Conservation (phyloP, 306 rosid species). For the Sesbania bispinosa region DNA sequence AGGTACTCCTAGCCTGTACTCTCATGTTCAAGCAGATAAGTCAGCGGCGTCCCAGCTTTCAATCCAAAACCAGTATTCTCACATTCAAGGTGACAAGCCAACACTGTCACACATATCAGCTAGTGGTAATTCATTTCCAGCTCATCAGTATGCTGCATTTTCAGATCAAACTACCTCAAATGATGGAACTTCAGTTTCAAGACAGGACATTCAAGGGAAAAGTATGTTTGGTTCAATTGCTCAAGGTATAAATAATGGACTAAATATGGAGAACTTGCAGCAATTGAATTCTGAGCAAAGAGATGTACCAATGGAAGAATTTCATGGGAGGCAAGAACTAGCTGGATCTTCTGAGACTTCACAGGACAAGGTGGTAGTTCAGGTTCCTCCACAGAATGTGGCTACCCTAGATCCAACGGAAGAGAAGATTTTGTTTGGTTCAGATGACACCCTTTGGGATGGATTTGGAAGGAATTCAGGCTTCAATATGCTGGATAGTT, state of each 20-base stretch:
- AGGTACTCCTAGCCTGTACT: conserved; percentile 55
- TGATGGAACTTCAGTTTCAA: conserved; percentile 51
- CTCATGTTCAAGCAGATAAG: conserved; percentile 74
- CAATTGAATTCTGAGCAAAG: conserved; percentile 60
- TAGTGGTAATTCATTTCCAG: conserved; percentile 49
- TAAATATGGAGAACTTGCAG: conserved; percentile 61
- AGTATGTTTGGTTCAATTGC: conserved; percentile 45
- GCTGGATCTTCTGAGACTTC: conserved; percentile 56
- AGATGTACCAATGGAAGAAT: conserved; percentile 54
- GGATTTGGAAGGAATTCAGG: conserved; percentile 68
- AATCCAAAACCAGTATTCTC: conserved; percentile 60
- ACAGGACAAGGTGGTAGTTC: conserved; percentile 56
- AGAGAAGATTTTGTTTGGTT: conserved; percentile 92
- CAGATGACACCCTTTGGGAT: conserved; percentile 90
- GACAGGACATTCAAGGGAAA: conserved; percentile 71
- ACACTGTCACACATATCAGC: conserved; percentile 55
- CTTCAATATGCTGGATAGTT: conserved; percentile 50
- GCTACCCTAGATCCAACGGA: conserved; percentile 95
- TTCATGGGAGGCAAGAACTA: conserved; percentile 58
- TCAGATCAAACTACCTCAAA: conserved; percentile 58
- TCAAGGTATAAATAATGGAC: conserved; percentile 56
- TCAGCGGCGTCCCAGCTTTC: conserved; percentile 42
- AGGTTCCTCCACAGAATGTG: conserved; percentile 57
- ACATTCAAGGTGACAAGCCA: conserved; percentile 64
- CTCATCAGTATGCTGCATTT: conserved; percentile 53